Percentiles rank a stretch among this genome's conserved stretches.
Evolutionary conservation across 257 asterid species (phyloP).

Genomic region (Asclepias syriaca): DNA sequence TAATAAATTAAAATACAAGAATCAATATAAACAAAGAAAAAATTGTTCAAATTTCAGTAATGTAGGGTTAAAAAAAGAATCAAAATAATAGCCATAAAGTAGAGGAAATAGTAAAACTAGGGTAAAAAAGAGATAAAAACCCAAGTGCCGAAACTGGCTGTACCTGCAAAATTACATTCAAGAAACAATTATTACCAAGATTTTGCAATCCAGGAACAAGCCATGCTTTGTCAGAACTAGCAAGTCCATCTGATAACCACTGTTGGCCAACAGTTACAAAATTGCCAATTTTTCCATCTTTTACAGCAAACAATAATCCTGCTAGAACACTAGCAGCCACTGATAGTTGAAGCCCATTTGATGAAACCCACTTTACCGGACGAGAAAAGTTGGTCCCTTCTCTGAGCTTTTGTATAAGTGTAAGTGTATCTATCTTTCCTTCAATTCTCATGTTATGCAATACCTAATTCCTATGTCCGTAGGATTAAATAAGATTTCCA

Average conservation of each 20-base stretch:
- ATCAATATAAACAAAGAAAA: neutral
- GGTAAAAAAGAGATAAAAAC: neutral
- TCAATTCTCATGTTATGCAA: conserved; percentile 33
- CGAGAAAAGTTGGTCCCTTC: conserved; percentile 26
- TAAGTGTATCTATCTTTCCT: conserved; percentile 24
- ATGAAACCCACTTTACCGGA: conserved; percentile 15
- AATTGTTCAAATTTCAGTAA: neutral
- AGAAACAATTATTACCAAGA: conserved; percentile 80
- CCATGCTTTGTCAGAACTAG: conserved; percentile 31
- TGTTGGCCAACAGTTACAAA: conserved; percentile 8
- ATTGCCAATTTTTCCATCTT: conserved; percentile 30
- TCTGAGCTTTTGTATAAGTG: conserved; percentile 27
- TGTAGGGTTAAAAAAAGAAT: neutral
- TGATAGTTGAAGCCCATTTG: conserved; percentile 37
- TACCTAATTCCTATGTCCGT: neutral
- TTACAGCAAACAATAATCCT: conserved; percentile 41
- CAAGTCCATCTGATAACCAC: conserved; percentile 17
- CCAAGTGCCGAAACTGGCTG: conserved; percentile 9
- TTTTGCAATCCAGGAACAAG: conserved; percentile 77
- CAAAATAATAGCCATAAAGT: neutral
- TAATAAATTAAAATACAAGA: neutral
- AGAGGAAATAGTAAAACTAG: neutral
- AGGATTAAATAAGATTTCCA: neutral
- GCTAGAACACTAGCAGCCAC: conserved; percentile 45
- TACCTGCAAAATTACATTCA: conserved; percentile 93